Evolutionary conservation across 2,329 filamentous ascomycete genomes (phyloP).

Genomic region (Aspergillus carbonarius): DNA sequence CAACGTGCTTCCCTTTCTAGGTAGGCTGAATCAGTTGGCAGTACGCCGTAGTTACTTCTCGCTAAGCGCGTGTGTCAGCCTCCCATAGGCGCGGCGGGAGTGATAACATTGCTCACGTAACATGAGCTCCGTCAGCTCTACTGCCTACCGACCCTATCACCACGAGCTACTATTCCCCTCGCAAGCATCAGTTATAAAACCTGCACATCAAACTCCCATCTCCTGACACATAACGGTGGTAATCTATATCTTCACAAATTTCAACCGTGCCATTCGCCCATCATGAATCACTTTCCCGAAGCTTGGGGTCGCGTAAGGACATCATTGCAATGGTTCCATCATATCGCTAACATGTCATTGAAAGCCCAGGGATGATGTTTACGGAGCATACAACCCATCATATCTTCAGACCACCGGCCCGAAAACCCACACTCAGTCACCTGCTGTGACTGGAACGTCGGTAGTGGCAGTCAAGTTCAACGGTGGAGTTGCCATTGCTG

Average conservation of each 20-base stretch:
- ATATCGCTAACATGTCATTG: slow-evolving; percentile 39
- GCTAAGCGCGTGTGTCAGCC: slow-evolving; percentile 15
- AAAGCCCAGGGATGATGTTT: slow-evolving; percentile 94
- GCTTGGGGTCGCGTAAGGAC: slow-evolving; percentile 61
- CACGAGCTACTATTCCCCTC: slow-evolving; percentile 19
- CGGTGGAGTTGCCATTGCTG: slow-evolving; percentile 91
- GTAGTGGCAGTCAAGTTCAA: slow-evolving; percentile 95
- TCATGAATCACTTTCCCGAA: slow-evolving; percentile 66
- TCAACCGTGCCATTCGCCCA: slow-evolving; percentile 21
- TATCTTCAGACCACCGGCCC: slow-evolving; percentile 72
- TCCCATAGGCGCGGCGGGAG: slow-evolving; percentile 18
- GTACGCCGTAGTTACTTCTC: neutral
- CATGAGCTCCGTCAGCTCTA: slow-evolving; percentile 39
- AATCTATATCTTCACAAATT: slow-evolving; percentile 8
- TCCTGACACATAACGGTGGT: neutral
- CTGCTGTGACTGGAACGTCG: slow-evolving; percentile 94
- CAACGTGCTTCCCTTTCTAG: neutral
- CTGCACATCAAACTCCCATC: neutral
- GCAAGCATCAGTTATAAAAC: slow-evolving; percentile 7
- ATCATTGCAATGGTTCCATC: slow-evolving; percentile 10
- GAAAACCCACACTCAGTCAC: slow-evolving; percentile 84
- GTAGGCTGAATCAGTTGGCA: neutral
- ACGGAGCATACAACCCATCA: slow-evolving; percentile 86
- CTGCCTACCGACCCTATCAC: slow-evolving; percentile 29
- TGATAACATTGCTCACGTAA: slow-evolving; percentile 23